Evolutionary conservation across 495 filamentous ascomycete species (phyloP).

Genomic region (Aspergillus diversus): DNA sequence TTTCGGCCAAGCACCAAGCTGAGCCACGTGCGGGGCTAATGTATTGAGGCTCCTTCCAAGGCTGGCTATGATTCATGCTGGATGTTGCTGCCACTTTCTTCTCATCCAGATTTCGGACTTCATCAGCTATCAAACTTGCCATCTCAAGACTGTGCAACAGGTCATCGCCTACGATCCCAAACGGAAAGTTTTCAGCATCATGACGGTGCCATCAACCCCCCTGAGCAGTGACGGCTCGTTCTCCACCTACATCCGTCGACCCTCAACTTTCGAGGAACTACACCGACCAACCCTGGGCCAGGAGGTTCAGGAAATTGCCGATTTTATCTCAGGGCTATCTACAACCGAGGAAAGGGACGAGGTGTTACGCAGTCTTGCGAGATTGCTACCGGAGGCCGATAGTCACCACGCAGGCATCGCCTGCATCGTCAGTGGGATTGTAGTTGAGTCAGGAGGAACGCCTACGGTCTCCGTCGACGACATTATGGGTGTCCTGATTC

Average conservation of each 20-base stretch:
- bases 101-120: too few species aligned
- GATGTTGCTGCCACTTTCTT: too few species aligned
- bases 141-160: not conserved
- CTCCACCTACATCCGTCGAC: not conserved
- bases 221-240: not conserved
- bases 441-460: not conserved
- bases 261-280: not conserved
- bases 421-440: not conserved
- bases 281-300: not conserved
- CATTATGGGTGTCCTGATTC: not conserved
- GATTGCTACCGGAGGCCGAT: not conserved
- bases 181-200: not conserved
- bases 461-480: not conserved
- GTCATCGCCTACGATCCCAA: too few species aligned
- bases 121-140: not conserved
- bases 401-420: not conserved
- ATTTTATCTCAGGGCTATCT: not conserved
- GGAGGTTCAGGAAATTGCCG: not conserved
- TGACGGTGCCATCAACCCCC: not conserved
- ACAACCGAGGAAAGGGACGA: not conserved
- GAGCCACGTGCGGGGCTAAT: too few species aligned
- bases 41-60: too few species aligned
- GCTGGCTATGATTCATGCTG: too few species aligned
- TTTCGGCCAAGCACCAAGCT: too few species aligned
- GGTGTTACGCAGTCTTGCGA: not conserved